These are phyloP conservation scores for Daldinia sp. DNA, from an alignment of 2,329 filamentous ascomycete species.

Conservation along the genomic window DNA sequence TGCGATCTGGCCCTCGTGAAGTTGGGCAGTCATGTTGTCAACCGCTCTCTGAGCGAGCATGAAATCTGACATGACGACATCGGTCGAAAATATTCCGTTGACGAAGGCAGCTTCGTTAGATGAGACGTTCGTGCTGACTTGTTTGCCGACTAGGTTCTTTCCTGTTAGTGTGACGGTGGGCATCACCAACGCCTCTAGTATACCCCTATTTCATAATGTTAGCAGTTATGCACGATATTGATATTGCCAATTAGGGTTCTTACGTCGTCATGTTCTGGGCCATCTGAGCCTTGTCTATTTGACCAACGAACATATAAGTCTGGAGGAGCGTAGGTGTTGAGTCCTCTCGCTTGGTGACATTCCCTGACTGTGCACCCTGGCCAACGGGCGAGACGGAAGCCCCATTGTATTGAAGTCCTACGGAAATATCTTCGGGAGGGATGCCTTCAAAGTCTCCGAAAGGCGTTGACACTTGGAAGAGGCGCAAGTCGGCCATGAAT, in stretches of 20 bases:
- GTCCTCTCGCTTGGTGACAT: constrained; percentile 37
- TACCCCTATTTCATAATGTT: constrained; percentile 52
- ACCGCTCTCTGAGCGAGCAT: constrained; percentile 60
- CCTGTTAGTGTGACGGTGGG: constrained; percentile 73
- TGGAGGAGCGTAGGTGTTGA: constrained; percentile 59
- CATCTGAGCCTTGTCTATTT: constrained; percentile 68
- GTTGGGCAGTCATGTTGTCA: constrained; percentile 53
- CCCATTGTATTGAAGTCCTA: constrained; percentile 62
- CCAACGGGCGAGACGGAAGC: constrained; percentile 60
- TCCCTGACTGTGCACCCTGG: constrained; percentile 36
- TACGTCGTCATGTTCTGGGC: constrained; percentile 66
- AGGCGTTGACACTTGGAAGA: constrained; percentile 74
- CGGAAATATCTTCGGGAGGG: constrained; percentile 60
- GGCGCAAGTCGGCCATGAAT: constrained; percentile 79
- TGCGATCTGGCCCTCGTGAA: constrained; percentile 63
- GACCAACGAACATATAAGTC: constrained; percentile 73
- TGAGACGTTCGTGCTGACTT: constrained; percentile 70
- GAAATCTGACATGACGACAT: constrained; percentile 61
- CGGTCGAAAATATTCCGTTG: constrained; percentile 71
- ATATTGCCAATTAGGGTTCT: constrained; percentile 49
- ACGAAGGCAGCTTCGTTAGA: constrained; percentile 76
- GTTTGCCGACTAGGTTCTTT: constrained; percentile 58
- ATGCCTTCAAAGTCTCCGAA: constrained; percentile 62
- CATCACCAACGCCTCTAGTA: constrained; percentile 70
- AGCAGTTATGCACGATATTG: not conserved